Conservation (phyloP, 768 basidiomycete genomes). For the Leucocoprinus birnbaumii region DNA sequence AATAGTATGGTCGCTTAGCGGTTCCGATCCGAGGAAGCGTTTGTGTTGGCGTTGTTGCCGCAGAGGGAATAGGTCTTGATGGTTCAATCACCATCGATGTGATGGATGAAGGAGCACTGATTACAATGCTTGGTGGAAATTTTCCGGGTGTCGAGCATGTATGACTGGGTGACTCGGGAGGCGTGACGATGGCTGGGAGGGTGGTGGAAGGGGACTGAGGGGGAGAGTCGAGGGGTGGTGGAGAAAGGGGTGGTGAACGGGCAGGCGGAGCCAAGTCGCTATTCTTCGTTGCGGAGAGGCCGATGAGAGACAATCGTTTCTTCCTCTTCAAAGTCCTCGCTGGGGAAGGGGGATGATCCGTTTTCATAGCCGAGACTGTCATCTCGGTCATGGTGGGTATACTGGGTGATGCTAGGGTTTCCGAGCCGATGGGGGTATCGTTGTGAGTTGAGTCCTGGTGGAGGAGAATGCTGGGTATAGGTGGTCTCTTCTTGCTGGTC, state of each 20-base stretch:
- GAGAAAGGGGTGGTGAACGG: neutral
- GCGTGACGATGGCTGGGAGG: neutral
- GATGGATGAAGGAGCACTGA: neutral
- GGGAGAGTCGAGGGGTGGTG: neutral
- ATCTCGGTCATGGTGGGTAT: neutral
- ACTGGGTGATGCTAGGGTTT: neutral
- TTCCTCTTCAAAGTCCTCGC: constrained; percentile 6
- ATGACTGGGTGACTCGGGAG: neutral
- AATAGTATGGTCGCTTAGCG: constrained; percentile 17
- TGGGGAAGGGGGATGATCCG: neutral
- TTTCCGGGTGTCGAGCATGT: neutral
- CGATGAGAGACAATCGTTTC: constrained; percentile 7
- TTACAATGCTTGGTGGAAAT: neutral
- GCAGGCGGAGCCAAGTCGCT: neutral
- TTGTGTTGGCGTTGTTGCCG: neutral
- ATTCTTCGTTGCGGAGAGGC: neutral
- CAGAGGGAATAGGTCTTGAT: neutral
- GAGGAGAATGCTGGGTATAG: constrained; percentile 10
- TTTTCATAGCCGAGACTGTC: neutral
- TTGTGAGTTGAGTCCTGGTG: neutral
- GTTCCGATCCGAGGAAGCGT: constrained; percentile 14
- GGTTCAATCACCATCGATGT: neutral
- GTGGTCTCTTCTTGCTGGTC: neutral
- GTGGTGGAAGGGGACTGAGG: neutral
- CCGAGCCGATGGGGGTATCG: neutral